Evolutionary conservation across 768 basidiomycete genomes (phyloP).

Genomic region (Sporobolomyces roseus): DNA sequence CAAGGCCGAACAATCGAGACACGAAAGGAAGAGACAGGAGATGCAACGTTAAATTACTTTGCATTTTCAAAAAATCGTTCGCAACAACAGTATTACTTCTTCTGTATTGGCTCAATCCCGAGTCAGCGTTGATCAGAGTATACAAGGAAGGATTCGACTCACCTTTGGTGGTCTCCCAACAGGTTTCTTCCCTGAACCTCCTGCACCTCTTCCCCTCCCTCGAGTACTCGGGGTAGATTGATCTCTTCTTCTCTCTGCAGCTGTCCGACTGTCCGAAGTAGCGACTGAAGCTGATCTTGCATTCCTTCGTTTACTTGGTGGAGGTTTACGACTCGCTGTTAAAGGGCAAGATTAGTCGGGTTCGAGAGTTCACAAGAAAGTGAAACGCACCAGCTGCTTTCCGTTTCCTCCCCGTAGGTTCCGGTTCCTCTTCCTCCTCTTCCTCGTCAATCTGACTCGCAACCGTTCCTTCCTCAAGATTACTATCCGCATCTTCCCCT

Average conservation of each 20-base stretch:
- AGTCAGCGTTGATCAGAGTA: background rate
- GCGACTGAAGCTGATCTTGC: conserved; percentile 7
- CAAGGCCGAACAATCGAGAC: too few species aligned
- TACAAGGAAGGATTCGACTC: background rate
- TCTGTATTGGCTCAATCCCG: background rate
- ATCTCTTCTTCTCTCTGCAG: conserved; percentile 11
- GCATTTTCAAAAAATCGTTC: too few species aligned
- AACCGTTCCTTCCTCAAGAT: background rate
- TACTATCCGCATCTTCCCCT: background rate
- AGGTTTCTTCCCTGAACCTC: background rate
- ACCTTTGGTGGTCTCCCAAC: background rate
- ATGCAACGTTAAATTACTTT: too few species aligned
- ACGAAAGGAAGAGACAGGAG: too few species aligned
- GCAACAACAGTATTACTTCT: background rate
- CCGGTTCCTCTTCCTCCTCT: conserved; percentile 7
- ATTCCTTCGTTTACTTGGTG: conserved; percentile 1
- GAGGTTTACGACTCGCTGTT: background rate
- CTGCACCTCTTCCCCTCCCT: background rate
- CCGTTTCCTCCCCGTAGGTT: conserved; percentile 1
- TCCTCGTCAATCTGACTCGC: conserved; percentile 10
- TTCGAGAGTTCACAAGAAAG: too few species aligned
- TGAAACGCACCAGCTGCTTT: background rate
- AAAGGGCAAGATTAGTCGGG: background rate
- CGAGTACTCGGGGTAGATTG: conserved; percentile 4
- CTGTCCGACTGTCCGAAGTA: conserved; percentile 4